Base-by-base conservation (phyloP, 495 filamentous ascomycete genomes). In the Sporormia fimetaria region DNA sequence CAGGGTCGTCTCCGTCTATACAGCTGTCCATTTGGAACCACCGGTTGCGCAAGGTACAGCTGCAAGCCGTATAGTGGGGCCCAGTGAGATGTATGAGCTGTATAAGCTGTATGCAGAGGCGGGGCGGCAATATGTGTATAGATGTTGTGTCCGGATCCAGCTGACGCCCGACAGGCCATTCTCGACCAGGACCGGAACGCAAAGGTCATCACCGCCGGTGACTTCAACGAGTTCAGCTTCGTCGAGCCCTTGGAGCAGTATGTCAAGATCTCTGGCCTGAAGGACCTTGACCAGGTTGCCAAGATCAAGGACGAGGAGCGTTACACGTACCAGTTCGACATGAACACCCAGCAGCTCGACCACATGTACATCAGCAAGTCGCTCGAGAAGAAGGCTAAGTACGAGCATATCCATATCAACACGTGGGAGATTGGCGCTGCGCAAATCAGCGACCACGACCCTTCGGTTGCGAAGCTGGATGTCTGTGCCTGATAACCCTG, bases 191-290 rank as follows among this genome's bases (percentile, higher is more conserved):
- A 73, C 44, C 34, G 46, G 2, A 27, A 55, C 1, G 74, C 74
- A 0, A 47, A 50, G 6, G 57, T 80, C 23, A 55, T 75, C 14
- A 55, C 64, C 0, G 62, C 67, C 0, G 76, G 76, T 8, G 74
- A 79, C 51, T 80, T 71, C 55, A 78, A 80, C 64, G 76, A 80
- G 58, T 79, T 75, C 48, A 44, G 64, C 0, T 74, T 72, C 45
- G 72, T 68, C 8, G 25, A 52, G 53, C 73, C 74, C 0, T 51
- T 76, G 51, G 46, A 58, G 23, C 57, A 54, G 0, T 74, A 76
- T 45, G 45, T 48, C 4, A 9, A 27, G 1, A 42, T 62, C 5
- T 69, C 67, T 0, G 58, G 59, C 2, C 58, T 78, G 22, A 44
- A 47, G n/a, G 71, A 78, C 33, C 47, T 78, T 4, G 75, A 79